Base-by-base conservation (phyloP, 306 rosid species). In the Malus sylvestris region DNA sequence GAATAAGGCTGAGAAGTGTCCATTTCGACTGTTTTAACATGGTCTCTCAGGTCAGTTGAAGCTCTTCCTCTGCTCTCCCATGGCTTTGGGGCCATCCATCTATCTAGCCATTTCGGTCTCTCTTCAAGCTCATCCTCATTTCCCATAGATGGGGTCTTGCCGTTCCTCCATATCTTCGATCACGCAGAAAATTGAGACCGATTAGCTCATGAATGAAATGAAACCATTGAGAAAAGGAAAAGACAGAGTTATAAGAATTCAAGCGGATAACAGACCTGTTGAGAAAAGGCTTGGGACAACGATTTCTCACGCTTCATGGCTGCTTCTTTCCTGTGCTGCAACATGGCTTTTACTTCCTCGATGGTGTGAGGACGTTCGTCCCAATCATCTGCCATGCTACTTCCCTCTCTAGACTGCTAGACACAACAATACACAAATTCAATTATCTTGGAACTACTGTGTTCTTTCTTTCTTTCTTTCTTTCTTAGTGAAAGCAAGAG, bases 261-360 rank as follows among this genome's bases (percentile, higher is more conserved):
- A 46, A 72, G 29, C 23, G 52, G 15, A 33, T 25, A 71, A 46
- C 27, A 86, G 15, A 96, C 98, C 99, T 96, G 97, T 80, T 89
- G 97, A 2, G 98, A 90, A 60, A 90, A 90, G 27, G 96, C 86
- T 12, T 90, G 97, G 33, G 99, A 89, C 58, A 92, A 70, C 52
- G 86, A 80, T 74, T 81, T 92, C 55, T 92, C 99, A 61, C 91
- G 91, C 81, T 87, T 94, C 91, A 90, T 76, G 42, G 97, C 93
- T 42, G 88, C 84, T 65, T 90, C 96, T 84, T 85, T 88, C 79
- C 96, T 88, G 5, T 86, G 96, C 40, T 88, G 93, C 79, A 95
- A 90, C 97, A 92, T 90, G 23, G 97, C 98, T 81, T 90, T 95
- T 38, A 95, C 92, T 89, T 95, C 96, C 79, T 92, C 96, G 81